Conservation (phyloP, 805 yeast species). For the Cyberlindnera galapagoensis region DNA sequence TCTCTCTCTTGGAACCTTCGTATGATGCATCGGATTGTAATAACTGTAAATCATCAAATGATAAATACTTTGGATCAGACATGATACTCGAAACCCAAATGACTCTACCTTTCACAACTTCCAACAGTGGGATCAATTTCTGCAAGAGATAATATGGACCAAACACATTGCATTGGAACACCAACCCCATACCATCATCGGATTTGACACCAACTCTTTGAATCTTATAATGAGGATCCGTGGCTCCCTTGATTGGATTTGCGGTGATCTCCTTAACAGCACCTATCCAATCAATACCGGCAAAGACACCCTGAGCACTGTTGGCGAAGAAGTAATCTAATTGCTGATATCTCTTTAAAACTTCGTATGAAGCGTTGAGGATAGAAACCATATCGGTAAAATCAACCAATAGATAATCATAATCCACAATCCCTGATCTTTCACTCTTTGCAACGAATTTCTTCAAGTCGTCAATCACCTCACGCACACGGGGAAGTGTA, state of each 20-base stretch:
- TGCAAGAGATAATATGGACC: constrained; percentile 87
- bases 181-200: constrained; percentile 73
- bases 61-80: constrained; percentile 68
- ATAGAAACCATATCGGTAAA: constrained; percentile 86
- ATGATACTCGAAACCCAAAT: constrained; percentile 85
- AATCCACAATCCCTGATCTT: constrained; percentile 62
- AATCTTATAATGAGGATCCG: constrained; percentile 78
- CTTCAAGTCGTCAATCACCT: constrained; percentile 57
- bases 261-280: constrained; percentile 63
- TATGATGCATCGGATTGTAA: constrained; percentile 61
- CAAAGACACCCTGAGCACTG: constrained; percentile 85
- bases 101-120: constrained; percentile 51
- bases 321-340: constrained; percentile 79
- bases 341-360: constrained; percentile 53
- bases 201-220: constrained; percentile 77
- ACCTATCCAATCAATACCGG: constrained; percentile 79
- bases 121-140: constrained; percentile 50
- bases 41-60: constrained; percentile 71
- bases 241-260: constrained; percentile 76
- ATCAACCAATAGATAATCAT: constrained; percentile 86
- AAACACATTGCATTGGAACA: constrained; percentile 94
- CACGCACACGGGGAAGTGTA: constrained; percentile 77
- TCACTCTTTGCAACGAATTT: constrained; percentile 31
- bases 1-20: constrained; percentile 85
- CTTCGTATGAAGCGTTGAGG: constrained; percentile 64